These are phyloP conservation scores for Verticillium nonalfalfae DNA, from an alignment of 2,329 filamentous ascomycete genomes.

Conservation along the genomic window DNA sequence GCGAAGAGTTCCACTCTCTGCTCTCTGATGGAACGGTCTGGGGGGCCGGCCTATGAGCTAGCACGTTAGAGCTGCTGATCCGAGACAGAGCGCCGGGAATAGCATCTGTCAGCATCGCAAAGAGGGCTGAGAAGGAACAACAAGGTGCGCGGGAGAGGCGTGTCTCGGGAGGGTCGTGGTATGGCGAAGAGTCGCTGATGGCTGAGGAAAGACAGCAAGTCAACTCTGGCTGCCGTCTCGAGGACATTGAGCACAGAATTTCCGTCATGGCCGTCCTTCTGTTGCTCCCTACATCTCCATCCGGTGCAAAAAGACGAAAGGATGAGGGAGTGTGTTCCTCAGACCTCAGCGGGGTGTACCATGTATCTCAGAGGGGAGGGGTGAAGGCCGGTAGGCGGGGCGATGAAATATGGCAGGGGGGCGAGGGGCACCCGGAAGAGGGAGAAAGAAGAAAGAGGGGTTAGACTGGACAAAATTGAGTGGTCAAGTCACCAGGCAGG, in stretches of 20 bases:
- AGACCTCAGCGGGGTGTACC: too few species aligned
- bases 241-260: background rate
- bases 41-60: background rate
- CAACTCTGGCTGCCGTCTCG: background rate
- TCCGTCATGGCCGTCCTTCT: background rate
- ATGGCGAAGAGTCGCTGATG: too few species aligned
- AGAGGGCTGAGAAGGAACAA: background rate
- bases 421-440: too few species aligned
- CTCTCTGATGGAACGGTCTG: background rate
- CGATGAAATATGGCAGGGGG: background rate
- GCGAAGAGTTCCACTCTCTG: background rate
- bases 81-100: background rate
- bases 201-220: background rate
- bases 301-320: background rate
- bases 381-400: too few species aligned
- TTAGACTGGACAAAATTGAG: background rate
- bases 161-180: background rate
- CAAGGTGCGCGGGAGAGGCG: background rate
- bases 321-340: background rate
- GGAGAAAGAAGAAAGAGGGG: background rate
- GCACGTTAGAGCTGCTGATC: background rate
- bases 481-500: background rate
- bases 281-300: background rate
- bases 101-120: background rate
- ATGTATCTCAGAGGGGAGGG: too few species aligned